Base-by-base conservation (phyloP, 2,329 filamentous ascomycete genomes). In the Leptographium lundbergii region DNA sequence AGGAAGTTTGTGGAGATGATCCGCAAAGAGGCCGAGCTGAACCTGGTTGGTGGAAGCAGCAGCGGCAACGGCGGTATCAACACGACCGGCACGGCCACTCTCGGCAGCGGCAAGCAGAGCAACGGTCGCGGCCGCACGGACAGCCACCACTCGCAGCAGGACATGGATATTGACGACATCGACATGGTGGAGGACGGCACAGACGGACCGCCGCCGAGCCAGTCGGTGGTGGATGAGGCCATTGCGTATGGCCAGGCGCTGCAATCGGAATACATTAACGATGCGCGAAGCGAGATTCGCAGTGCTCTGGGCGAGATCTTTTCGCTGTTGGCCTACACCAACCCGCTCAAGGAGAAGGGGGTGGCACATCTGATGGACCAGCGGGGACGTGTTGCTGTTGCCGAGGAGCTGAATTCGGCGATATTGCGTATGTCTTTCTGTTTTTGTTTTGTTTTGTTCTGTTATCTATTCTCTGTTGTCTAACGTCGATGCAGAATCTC, bases 1-100 rank as follows among this genome's bases (percentile, higher is more conserved):
- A 85, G 91, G 61, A 95, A 94, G 69, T 96, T 97, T 70, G 86
- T 97, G 61, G 94, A 99, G 71, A 92, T 99, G 86, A 90, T 95
- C 66, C 82, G 88, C 48, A 81, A 80, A 60, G 85, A 85, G 42
- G 84, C 86, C 2, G 87, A 91, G 65, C 71, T 87, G 22, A 79
- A 78, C 66, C 73, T 77, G 42, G 72, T 73, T 9, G 71, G 74
- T 36, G 75, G 74, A 36, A 75, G 69, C 42, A 75, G 74, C 39
- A 75, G 69, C 5, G 78, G 77, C 65, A 75, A 69, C 5, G 79
- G 77, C 65, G 48, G 57, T 13, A 13, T 45, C 11, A 58, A n/a
- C 52, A n/a, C 10, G 4, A 24, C 36, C 65, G 29, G 56, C 32
- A 5, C 42, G 10, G 14, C 10, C 24, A 25, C 39, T 6, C 5